Percentiles rank a stretch among this genome's conserved stretches.
phyloP scores from a whole-genome alignment of 305 asterid species.

The Nicotiana rustica region DNA sequence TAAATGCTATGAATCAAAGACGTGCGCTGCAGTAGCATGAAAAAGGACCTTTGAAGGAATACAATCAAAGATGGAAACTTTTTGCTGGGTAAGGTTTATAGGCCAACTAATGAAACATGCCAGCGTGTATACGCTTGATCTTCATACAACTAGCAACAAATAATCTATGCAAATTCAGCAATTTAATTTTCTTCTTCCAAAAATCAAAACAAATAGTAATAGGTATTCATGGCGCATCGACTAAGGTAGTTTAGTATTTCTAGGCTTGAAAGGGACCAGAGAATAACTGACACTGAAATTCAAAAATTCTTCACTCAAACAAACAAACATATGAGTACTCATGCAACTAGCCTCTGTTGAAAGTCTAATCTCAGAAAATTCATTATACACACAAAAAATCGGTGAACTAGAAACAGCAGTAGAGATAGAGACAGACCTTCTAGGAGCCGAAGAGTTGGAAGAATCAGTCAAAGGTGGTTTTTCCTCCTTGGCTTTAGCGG shows the following conservation, averaged over 20 bases:
- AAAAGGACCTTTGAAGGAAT: not conserved
- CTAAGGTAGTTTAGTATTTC: not conserved
- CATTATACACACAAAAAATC: not conserved
- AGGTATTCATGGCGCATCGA: not conserved
- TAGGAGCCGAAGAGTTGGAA: conserved; percentile 60
- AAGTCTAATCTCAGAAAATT: not conserved
- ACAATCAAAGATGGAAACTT: not conserved
- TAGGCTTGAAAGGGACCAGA: not conserved
- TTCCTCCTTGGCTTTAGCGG: conserved; percentile 64
- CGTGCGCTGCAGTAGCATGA: not conserved
- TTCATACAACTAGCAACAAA: not conserved
- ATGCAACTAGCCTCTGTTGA: not conserved
- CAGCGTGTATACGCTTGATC: not conserved
- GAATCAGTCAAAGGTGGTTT: conserved; percentile 67
- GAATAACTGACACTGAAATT: not conserved
- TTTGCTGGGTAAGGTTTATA: not conserved
- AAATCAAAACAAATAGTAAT: not conserved
- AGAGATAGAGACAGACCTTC: conserved; percentile 51
- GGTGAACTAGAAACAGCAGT: not conserved
- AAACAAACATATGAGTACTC: not conserved
- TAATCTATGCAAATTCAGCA: conserved; percentile 10
- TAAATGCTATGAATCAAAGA: not conserved
- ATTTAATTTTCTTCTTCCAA: not conserved
- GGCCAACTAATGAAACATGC: not conserved
- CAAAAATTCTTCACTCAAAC: not conserved